phyloP scores from a whole-genome alignment of 2,329 filamentous ascomycete species.

The Diaporthe vexans region DNA sequence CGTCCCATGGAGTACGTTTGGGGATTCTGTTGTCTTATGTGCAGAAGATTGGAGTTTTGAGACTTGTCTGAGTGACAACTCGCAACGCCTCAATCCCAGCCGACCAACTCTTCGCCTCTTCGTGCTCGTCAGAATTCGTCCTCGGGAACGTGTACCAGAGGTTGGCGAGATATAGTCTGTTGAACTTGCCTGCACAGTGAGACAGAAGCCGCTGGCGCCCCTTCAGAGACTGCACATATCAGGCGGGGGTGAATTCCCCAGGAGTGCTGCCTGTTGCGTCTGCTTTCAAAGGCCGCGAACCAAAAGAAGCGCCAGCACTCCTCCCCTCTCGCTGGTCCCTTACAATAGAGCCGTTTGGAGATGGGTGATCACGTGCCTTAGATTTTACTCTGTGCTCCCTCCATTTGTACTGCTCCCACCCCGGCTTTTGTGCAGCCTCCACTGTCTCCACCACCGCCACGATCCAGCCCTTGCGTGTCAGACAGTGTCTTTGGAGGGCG shows the following conservation, averaged over 20 bases:
- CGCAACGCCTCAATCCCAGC: not conserved
- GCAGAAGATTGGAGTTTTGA: slow-evolving; percentile 8
- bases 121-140: not conserved
- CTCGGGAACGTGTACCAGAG: not conserved
- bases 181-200: not conserved
- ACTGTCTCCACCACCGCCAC: slow-evolving; percentile 28
- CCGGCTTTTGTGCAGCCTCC: slow-evolving; percentile 9
- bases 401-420: slow-evolving; percentile 5
- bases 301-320: not conserved
- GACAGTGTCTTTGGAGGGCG: slow-evolving; percentile 10
- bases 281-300: no score
- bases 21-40: slow-evolving; percentile 1
- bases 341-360: not conserved
- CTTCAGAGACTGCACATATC: not conserved
- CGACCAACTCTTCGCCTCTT: not conserved
- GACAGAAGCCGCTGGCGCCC: not conserved
- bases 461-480: not conserved
- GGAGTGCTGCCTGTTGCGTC: not conserved
- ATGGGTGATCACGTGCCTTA: not conserved
- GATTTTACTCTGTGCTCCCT: slow-evolving; percentile 7
- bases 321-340: not conserved
- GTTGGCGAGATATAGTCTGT: not conserved
- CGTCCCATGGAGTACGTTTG: not conserved
- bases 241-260: not conserved
- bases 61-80: not conserved